Evolutionary conservation across 164 flowering plant species (phyloP).

Genomic region (Litsea cubeba): DNA sequence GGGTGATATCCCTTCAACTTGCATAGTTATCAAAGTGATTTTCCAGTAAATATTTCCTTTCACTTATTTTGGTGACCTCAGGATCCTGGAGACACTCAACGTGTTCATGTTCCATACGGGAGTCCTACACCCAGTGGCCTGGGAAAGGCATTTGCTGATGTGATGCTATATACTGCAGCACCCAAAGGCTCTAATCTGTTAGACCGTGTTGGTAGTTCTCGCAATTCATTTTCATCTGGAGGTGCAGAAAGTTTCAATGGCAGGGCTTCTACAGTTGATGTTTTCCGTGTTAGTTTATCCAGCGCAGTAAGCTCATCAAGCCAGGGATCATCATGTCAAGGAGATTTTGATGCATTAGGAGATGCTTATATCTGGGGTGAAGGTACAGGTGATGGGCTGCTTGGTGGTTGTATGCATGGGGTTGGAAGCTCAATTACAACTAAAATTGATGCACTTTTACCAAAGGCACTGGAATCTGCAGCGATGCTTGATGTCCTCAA

Average conservation of each 20-base stretch:
- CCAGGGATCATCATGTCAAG: conserved; percentile 76
- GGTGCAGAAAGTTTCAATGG: conserved; percentile 43
- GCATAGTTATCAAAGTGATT: neutral
- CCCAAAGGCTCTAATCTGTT: conserved; percentile 30
- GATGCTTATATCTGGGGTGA: conserved; percentile 95
- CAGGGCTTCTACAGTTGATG: conserved; percentile 57
- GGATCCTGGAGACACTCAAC: conserved; percentile 55
- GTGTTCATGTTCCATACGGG: conserved; percentile 35
- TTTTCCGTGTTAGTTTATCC: conserved; percentile 74
- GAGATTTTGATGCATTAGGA: conserved; percentile 75
- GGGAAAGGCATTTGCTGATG: conserved; percentile 75
- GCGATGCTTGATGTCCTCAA: conserved; percentile 68
- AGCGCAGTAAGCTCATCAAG: conserved; percentile 93
- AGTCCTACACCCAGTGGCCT: conserved; percentile 40
- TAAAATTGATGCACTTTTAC: conserved; percentile 58
- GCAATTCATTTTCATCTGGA: conserved; percentile 30
- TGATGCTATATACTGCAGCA: conserved; percentile 54
- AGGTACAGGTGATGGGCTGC: conserved; percentile 55
- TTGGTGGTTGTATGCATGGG: conserved; percentile 60
- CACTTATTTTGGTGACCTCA: conserved; percentile 21
- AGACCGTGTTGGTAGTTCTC: conserved; percentile 33
- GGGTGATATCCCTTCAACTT: neutral
- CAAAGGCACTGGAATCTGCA: conserved; percentile 74
- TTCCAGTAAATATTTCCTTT: conserved; percentile 2
- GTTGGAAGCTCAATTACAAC: conserved; percentile 30